phyloP scores from a whole-genome alignment of 371 early-diverging fungal genomes.

The Mortierella sp. region DNA sequence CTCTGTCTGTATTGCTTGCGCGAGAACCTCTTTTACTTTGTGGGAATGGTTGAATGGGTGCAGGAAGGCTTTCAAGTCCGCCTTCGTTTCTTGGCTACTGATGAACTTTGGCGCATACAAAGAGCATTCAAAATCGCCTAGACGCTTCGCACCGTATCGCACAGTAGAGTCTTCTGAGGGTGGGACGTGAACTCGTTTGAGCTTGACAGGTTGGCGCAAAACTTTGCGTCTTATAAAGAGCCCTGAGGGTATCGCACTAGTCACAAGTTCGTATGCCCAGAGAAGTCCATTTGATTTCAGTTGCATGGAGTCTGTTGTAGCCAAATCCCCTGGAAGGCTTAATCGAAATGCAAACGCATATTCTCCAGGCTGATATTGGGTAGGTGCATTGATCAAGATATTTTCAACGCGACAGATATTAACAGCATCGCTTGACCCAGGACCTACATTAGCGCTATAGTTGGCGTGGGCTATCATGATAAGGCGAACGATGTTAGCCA shows the following conservation, averaged over 20 bases:
- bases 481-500: neutral
- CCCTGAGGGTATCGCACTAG: constrained; percentile 16
- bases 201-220: constrained; percentile 9
- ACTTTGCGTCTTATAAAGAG: constrained; percentile 35
- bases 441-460: neutral
- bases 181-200: constrained; percentile 29
- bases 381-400: constrained; percentile 14
- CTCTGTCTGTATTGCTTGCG: constrained; percentile 34
- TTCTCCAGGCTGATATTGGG: constrained; percentile 29
- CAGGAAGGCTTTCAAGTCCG: constrained; percentile 15
- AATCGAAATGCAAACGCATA: constrained; percentile 32
- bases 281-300: constrained; percentile 16
- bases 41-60: constrained; percentile 19
- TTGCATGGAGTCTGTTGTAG: constrained; percentile 20
- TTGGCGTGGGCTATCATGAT: neutral
- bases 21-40: constrained; percentile 28
- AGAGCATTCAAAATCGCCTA: constrained; percentile 35
- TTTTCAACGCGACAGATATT: constrained; percentile 16
- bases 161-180: constrained; percentile 27
- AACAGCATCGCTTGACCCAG: constrained; percentile 16
- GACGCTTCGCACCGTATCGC: constrained; percentile 33
- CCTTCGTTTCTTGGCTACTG: constrained; percentile 1
- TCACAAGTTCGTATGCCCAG: constrained; percentile 37
- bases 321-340: constrained; percentile 37
- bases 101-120: constrained; percentile 41